Percentiles rank a stretch among this genome's conserved stretches.
Conservation (phyloP, 2,329 filamentous ascomycete species). For the Colletotrichum karsti region DNA sequence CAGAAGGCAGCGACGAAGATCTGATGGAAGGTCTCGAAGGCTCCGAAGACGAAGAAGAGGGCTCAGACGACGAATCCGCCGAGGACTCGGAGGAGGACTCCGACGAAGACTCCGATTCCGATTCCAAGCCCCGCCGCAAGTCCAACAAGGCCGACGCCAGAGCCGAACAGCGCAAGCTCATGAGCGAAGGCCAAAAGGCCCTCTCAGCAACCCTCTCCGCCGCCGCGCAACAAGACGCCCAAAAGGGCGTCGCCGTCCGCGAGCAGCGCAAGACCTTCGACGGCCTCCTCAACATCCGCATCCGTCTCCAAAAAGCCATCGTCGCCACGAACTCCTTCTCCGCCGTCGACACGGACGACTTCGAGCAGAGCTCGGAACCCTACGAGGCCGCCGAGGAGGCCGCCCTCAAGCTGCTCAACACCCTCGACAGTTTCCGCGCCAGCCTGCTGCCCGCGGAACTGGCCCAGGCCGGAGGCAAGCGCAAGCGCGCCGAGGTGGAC, state of each 20-base stretch:
- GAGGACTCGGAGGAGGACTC: conserved; percentile 42
- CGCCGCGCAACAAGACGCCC: conserved; percentile 78
- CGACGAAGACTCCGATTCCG: conserved; percentile 34
- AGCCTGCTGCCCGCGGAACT: conserved; percentile 58
- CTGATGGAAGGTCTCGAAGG: conserved; percentile 32
- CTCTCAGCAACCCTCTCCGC: conserved; percentile 69
- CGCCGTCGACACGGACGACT: conserved; percentile 49
- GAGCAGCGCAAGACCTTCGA: conserved; percentile 88
- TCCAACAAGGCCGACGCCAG: conserved; percentile 42
- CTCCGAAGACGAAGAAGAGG: conserved; percentile 39
- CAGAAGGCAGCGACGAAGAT: conserved; percentile 38
- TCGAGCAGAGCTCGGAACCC: conserved; percentile 53
- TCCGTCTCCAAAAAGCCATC: conserved; percentile 91
- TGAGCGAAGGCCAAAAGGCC: conserved; percentile 73
- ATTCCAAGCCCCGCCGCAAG: conserved; percentile 9
- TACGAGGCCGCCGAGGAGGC: conserved; percentile 85
- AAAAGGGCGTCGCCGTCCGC: conserved; percentile 88
- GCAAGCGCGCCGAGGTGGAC: conserved; percentile 60
- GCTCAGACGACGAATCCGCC: conserved; percentile 41
- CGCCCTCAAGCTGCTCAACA: conserved; percentile 85
- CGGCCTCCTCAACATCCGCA: conserved; percentile 86
- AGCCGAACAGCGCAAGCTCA: conserved; percentile 71
- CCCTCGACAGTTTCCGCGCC: conserved; percentile 75
- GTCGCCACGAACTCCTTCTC: conserved; percentile 81
- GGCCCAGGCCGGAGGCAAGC: conserved; percentile 63